Evolutionary conservation across 495 filamentous ascomycete genomes (phyloP), one percentile per base, ranked within the genome.

Genomic region (Penicillium nucicola): DNA sequence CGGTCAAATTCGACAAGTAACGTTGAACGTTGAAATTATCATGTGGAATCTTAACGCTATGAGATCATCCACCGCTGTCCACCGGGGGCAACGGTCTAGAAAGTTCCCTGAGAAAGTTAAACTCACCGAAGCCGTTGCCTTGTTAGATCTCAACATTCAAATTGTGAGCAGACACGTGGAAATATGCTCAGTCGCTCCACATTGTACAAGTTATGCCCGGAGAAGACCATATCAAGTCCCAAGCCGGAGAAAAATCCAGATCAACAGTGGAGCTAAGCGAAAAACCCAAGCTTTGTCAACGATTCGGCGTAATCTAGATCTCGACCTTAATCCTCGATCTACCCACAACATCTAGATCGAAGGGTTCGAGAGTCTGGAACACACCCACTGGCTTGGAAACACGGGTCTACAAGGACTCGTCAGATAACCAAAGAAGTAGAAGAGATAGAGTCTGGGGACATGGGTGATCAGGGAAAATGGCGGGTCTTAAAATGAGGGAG

Each of bases 391-490:
- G 8, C 12, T 30, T 37, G 19, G 12, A 17, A 22, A 18, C 17
- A 19, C 14, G 33, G 20, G 10, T 13, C 20, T 9, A 28, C 5
- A 1, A n/a, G 23, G 18, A 20, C 37, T 40, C 37, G 37, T 40
- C 37, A 40, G 37, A 40, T 3, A 22, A 40, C 37, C 37, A 40
- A 18, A 40, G 17, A 40, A 20, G 17, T 17, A 38, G 14, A 14
- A 40, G 18, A n/a, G 13, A 10, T 23, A 40, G 37, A 19, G 37
- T 40, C 37, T 18, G 22, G 19, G 22, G 37, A 10, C 37, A 18
- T 22, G 32, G 36, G 22, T 20, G 39, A 50, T 56, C 56, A 59
- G 48, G 56, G 51, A 15, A 25, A 25, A 40, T 28, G 30, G 56
- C 45, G 55, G 57, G 49, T 46, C 50, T 20, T 41, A 13, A 7